Conservation (phyloP, 2,329 filamentous ascomycete species). For the Fusarium sp. region DNA sequence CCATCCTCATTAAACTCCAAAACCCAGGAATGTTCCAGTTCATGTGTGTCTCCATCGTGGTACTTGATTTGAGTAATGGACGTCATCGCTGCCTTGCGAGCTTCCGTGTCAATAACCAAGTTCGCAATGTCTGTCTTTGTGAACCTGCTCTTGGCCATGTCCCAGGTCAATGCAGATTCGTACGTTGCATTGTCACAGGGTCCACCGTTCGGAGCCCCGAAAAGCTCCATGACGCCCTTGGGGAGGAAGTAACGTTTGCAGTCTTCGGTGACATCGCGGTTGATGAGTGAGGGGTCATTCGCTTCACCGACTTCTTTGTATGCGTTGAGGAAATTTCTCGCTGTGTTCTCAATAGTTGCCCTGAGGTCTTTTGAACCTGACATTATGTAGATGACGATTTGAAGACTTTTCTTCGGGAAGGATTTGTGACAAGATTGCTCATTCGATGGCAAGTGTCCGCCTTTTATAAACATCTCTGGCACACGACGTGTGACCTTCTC, state of each 20-base stretch:
- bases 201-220: background rate
- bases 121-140: constrained; percentile 1
- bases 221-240: background rate
- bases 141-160: constrained; percentile 7
- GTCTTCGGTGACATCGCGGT: constrained; percentile 17
- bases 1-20: constrained; percentile 22
- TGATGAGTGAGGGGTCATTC: constrained; percentile 25
- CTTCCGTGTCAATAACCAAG: constrained; percentile 11
- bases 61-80: constrained; percentile 4
- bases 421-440: no score
- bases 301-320: constrained; percentile 18
- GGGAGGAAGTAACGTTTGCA: constrained; percentile 26
- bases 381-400: background rate
- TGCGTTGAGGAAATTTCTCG: background rate
- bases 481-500: background rate
- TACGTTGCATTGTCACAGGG: constrained; percentile 16
- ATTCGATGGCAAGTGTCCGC: no score
- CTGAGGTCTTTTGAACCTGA: background rate
- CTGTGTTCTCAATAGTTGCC: constrained; percentile 9
- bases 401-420: no score
- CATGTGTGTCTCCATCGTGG: constrained; percentile 3
- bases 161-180: constrained; percentile 5
- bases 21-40: constrained; percentile 24
- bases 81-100: constrained; percentile 3
- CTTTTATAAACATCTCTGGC: background rate